A percentile compares a stretch with the other conserved stretches of the same genome.
Conservation (phyloP, 2,329 filamentous ascomycete genomes). For the Penicillium sp. region DNA sequence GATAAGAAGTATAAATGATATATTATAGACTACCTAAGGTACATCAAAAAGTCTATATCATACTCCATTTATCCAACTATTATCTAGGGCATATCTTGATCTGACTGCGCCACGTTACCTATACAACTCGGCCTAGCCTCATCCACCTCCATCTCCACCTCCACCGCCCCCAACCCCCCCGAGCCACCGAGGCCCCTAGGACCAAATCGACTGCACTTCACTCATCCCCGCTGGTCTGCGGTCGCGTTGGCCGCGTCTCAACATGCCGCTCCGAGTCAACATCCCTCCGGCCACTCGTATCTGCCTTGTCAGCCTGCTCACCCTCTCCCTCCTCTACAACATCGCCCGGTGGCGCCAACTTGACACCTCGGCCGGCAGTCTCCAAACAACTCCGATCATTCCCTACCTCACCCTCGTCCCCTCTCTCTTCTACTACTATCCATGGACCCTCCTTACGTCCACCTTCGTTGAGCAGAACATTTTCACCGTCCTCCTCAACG, state of each 20-base stretch:
- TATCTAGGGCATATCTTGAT: too few relatives aligned
- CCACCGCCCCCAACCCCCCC: constrained; percentile 2
- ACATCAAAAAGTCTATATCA: too few relatives aligned
- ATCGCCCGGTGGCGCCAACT: constrained; percentile 65
- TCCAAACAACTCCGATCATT: constrained; percentile 63
- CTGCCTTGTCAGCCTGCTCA: constrained; percentile 73
- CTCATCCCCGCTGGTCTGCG: constrained; percentile 10
- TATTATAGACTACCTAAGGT: too few relatives aligned
- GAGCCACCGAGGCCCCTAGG: background rate
- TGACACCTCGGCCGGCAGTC: constrained; percentile 62
- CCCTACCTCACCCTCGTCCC: constrained; percentile 90
- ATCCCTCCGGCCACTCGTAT: constrained; percentile 88
- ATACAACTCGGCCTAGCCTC: background rate
- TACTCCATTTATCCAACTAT: too few relatives aligned
- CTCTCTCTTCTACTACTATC: constrained; percentile 79
- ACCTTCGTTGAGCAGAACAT: constrained; percentile 93
- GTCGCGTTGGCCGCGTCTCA: constrained; percentile 42
- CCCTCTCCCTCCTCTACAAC: constrained; percentile 79
- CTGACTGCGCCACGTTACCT: too few relatives aligned
- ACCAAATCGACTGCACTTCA: constrained; percentile 3
- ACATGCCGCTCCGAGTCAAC: constrained; percentile 81
- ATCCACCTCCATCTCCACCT: constrained; percentile 12
- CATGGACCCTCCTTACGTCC: constrained; percentile 88
- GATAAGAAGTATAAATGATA: too few relatives aligned
- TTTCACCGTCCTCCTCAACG: constrained; percentile 79